Evolutionary conservation across 345 rosid species (phyloP), one percentile per base, ranked within the genome.

Genomic region (Clarkia xantiana): DNA sequence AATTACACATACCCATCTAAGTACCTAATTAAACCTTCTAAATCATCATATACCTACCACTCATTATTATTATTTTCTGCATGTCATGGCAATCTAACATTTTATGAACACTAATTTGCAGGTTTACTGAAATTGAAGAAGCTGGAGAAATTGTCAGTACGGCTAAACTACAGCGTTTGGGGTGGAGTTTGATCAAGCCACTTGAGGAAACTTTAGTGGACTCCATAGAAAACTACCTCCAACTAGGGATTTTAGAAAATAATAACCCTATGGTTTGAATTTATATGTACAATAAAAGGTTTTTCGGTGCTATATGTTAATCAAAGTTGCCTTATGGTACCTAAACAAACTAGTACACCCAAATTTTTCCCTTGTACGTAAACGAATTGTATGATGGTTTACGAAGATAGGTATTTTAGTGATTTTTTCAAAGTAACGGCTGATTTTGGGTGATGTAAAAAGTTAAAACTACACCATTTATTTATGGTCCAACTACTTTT

Each of bases 1-100:
- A 56, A 63, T 54, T 80, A 72, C 66, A 74, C 67, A 18, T 80
- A 70, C 59, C 85, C 87, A 1, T 56, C 68, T 57, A 70, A 49
- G 94, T 72, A 68, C 66, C 59, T 23, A 11, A 11, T 0, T 6
- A n/a, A n/a, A n/a, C n/a, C n/a, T n/a, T n/a, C n/a, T n/a, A n/a
- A n/a, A n/a, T n/a, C n/a, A n/a, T n/a, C n/a, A n/a, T n/a, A n/a
- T n/a, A n/a, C n/a, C n/a, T n/a, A n/a, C 36, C n/a, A 23, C 9
- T 18, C 19, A 48, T 58, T 14, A 18, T 22, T 12, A 16, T 14
- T 19, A 18, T 47, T 2, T 13, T 4, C 50, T n/a, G n/a, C n/a
- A n/a, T n/a, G n/a, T n/a, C n/a, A n/a, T n/a, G n/a, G n/a, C n/a
- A n/a, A n/a, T n/a, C n/a, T n/a, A n/a, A n/a, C n/a, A n/a, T n/a